Base-by-base conservation (phyloP, 1,139 yeast genomes). In the Yamadazyma atlantica region DNA sequence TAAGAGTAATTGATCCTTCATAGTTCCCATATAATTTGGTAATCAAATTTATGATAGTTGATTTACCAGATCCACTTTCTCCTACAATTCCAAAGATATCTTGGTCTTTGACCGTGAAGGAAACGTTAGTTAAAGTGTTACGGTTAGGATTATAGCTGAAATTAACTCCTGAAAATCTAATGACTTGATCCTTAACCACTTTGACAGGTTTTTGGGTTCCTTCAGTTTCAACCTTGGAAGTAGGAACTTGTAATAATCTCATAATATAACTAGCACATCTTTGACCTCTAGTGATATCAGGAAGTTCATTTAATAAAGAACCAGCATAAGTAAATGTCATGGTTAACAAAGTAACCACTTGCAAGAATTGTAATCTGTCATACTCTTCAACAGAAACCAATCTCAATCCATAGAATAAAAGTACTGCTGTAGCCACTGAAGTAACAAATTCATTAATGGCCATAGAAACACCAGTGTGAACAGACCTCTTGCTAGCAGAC, bases 51-150 rank as follows among this genome's bases (percentile, higher is more conserved):
- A 76, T 55, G 3, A 86, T 51, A 0, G 95, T 85, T 0, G 92
- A 82, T 58, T 87, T 87, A 0, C 96, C 96, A 16, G 82, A 74
- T 0, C 96, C 96, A 6, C 94, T 83, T 39, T 73, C 78, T 1
- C 95, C 96, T 10, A 81, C 75, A 4, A 87, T 58, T 1, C 85
- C 90, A 28, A 83, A 66, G 1, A 75, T 68, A 43, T 78, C 75
- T 24, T 77, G 74, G 12, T 62, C 57, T 1, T 51, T 39, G 1
- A 87, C 54, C 0, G 43, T 38, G 33, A 85, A 65, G 10, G 57
- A 55, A 2, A 80, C 45, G 15, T 66, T 53, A 2, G 59, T 57
- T 28, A 81, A 60, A 37, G 45, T 4, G 41, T 42, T 12, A 43
- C 43, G 17, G 53, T 54, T 40, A 8, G 42, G 26, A 2, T 77